Base-by-base conservation (phyloP, 2,329 filamentous ascomycete species). In the Sporothrix protearum region DNA sequence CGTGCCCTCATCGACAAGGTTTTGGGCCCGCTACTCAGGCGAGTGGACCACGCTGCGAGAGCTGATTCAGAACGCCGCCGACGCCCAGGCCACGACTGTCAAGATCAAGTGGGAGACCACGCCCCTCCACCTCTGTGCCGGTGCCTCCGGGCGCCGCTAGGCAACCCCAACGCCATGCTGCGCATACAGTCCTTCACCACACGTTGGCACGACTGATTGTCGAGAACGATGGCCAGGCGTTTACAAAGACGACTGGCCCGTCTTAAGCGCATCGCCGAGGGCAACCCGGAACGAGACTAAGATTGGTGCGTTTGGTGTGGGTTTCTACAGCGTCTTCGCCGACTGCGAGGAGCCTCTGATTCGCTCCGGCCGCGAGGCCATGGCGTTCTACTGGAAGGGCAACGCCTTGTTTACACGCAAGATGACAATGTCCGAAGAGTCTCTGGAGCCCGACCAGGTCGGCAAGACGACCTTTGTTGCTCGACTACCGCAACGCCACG, bases 351-450 rank as follows among this genome's bases (percentile, higher is more conserved):
- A 97, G 76, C 96, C 96, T 0, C 98, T 99, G 78, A 92, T 99
- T 75, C 96, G 93, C 75, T 98, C 95, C 0, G 96, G 96, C 0
- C 88, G 87, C 74, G 91, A 97, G 81, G 94, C 94, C 49, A 97
- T 99, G 93, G 95, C 95, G 0, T 99, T 99, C 78, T 99, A 97
- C 83, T 99, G 96, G 96, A 98, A 97, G 80, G 94, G 92, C n/a
- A 98, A 98, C 80, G 93, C 93, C 5, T 86, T 99, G 1, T 98
- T 97, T 79, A 99, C 96, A 30, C 91, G 94, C 76, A 92, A 93
- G 76, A 86, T 96, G 28, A 89, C 90, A 75, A 82, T 97, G 8
- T 89, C 91, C 1, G 84, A 73, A 16, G 72, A 88, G 61, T 42
- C 51, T 3, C 51, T 51, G 22, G 36, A 87, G 88, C 30, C 86